Base-by-base conservation (phyloP, 345 rosid genomes). In the Bruguiera parviflora region DNA sequence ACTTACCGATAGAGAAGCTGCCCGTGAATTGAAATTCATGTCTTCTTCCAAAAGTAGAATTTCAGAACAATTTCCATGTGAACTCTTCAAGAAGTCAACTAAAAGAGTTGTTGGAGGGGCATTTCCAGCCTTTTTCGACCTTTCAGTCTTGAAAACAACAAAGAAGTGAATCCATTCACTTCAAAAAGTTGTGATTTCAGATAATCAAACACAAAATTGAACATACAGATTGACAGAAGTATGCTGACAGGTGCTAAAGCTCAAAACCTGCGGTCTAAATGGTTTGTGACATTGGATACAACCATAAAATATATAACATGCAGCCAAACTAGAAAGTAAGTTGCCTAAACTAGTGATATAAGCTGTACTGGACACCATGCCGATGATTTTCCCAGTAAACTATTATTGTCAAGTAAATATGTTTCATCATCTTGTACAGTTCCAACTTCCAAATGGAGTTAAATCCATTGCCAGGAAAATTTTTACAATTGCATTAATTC, bases 11-110 rank as follows among this genome's bases (percentile, higher is more conserved):
- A 94, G 68, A 51, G 97, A 89, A 77, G 95, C 90, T 68, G 98
- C 90, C 70, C 95, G 79, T 59, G 83, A 82, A 82, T 94, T 89
- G 78, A 94, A 91, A 80, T 89, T 89, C 96, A 91, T 87, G 73
- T 87, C 88, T 71, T 84, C 89, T 68, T 91, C 96, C 59, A 94
- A 73, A 68, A 89, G 77, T 53, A 91, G 84, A 74, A 89, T 75
- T 55, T 91, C 84, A 51, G 78, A 74, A 43, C 80, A 67, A 68
- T 81, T 90, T 10, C 59, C 61, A 32, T 84, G 87, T 47, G 97
- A 89, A 56, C 75, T 75, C 78, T 75, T 88, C 74, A 94, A 80
- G 69, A 81, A 82, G 63, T 94, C 92, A 29, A 87, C 60, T 58
- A 94, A 61, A 67, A 80, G 82, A 70, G 87, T 69, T 19, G 86